A percentile compares a stretch with the other conserved stretches of the same genome.
These are phyloP conservation scores for Scenedesmus sp. DNA, from an alignment of 163 green algal genomes.

Conservation along the genomic window DNA sequence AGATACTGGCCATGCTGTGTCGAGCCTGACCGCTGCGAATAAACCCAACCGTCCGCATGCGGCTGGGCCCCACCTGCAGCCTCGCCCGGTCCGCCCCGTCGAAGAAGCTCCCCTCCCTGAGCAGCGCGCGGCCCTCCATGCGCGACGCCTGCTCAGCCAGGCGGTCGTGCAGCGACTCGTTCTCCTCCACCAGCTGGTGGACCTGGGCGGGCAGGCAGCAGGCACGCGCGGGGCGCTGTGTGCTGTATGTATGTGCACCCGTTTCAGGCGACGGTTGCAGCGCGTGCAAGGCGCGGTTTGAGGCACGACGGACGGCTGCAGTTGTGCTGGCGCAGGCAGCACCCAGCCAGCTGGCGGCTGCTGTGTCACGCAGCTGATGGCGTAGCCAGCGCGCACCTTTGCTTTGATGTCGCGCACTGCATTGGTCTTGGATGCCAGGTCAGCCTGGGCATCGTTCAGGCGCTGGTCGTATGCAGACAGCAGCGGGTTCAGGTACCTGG, in stretches of 20 bases:
- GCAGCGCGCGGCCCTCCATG: conserved; percentile 39
- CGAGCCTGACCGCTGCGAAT: no score
- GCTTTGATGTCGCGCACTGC: conserved; percentile 55
- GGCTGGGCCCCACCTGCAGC: conserved; percentile 44
- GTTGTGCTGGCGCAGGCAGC: background rate
- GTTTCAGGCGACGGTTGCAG: no score
- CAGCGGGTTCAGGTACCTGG: conserved; percentile 65
- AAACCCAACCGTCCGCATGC: no score
- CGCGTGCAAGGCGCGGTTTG: no score
- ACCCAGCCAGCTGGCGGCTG: background rate
- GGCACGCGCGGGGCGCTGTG: no score
- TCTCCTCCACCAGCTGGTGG: conserved; percentile 67
- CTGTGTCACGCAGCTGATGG: background rate
- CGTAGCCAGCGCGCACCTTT: conserved; percentile 43
- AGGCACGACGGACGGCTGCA: no score
- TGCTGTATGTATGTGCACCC: no score
- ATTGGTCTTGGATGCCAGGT: conserved; percentile 51
- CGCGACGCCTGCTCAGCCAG: conserved; percentile 1
- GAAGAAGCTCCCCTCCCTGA: conserved; percentile 17
- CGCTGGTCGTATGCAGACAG: conserved; percentile 68
- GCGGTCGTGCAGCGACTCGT: conserved; percentile 61
- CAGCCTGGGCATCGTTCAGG: conserved; percentile 52
- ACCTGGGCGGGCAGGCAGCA: conserved; percentile 45
- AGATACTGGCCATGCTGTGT: no score
- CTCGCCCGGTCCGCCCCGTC: conserved; percentile 35